These are phyloP conservation scores for Primulina tabacum DNA, from an alignment of 257 asterid genomes.

Conservation along the genomic window DNA sequence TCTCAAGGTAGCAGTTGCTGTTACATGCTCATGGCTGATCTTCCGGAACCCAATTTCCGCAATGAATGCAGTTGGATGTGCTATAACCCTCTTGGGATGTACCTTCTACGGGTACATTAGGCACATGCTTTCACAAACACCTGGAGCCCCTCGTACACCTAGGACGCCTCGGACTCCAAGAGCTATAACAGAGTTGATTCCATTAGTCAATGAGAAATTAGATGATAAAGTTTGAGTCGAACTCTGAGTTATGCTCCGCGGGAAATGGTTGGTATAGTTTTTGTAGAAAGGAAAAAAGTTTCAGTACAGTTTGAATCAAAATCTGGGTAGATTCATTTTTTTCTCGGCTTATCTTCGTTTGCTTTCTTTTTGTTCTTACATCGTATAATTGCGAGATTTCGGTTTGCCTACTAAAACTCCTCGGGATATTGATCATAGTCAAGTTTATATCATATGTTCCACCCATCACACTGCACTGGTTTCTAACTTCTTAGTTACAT, in stretches of 20 bases:
- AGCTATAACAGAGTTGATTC: conserved; percentile 56
- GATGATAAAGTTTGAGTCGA: conserved; percentile 57
- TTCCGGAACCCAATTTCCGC: conserved; percentile 80
- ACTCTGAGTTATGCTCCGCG: conserved; percentile 1
- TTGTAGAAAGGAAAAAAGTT: background rate
- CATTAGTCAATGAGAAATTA: conserved; percentile 63
- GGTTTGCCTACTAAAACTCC: too few relatives aligned
- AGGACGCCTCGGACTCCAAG: conserved; percentile 66
- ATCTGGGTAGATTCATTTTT: background rate
- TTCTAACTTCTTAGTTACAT: too few relatives aligned
- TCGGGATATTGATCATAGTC: too few relatives aligned
- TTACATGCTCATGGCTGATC: conserved; percentile 88
- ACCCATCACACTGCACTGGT: background rate
- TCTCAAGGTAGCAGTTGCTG: conserved; percentile 87
- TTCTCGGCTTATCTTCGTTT: background rate
- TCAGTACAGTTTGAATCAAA: background rate
- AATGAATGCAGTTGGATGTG: conserved; percentile 82
- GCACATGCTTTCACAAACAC: conserved; percentile 56
- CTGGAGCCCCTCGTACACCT: conserved; percentile 69
- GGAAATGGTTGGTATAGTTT: background rate
- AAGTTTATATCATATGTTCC: background rate
- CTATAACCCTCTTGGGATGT: conserved; percentile 74
- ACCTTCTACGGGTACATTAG: conserved; percentile 91
- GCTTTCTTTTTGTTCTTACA: background rate
- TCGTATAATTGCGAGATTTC: too few relatives aligned